phyloP scores from a whole-genome alignment of 2,329 filamentous ascomycete species.

The Nothopassalora personata region DNA sequence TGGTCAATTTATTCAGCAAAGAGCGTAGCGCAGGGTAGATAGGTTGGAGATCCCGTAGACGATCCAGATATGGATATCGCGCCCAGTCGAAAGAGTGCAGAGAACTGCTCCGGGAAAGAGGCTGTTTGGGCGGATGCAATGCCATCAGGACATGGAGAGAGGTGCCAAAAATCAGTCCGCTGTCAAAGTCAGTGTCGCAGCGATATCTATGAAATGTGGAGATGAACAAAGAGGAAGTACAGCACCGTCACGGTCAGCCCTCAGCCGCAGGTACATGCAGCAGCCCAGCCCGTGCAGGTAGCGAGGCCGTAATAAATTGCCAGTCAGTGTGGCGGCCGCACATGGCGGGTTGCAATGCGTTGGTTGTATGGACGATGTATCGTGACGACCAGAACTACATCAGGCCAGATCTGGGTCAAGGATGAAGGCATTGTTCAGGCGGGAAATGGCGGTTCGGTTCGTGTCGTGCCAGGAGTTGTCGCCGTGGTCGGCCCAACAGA shows the following conservation, averaged over 20 bases:
- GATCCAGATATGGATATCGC: slow-evolving; percentile 1
- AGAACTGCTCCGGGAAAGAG: neutral
- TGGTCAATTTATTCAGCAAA: slow-evolving; percentile 8
- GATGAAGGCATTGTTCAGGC: no score
- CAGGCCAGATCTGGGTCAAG: no score
- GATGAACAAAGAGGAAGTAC: no score
- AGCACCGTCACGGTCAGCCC: neutral
- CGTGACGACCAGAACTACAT: no score
- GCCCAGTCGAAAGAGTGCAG: neutral
- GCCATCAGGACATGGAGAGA: neutral
- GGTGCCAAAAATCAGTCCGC: neutral
- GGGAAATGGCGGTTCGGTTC: no score
- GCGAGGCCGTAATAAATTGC: neutral
- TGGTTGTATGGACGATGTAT: neutral
- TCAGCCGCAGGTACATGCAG: neutral
- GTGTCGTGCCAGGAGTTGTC: no score
- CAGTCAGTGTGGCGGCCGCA: no score
- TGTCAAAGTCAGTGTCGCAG: neutral
- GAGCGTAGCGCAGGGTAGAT: slow-evolving; percentile 6
- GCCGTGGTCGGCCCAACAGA: no score
- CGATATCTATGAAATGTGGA: neutral
- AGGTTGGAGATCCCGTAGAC: neutral
- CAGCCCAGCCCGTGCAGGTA: neutral
- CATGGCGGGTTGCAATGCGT: neutral
- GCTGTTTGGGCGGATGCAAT: neutral